A percentile compares a stretch with the other conserved stretches of the same genome.
Conservation (phyloP, 192 early-diverging fungal species). For the Allomyces macrogynus region DNA sequence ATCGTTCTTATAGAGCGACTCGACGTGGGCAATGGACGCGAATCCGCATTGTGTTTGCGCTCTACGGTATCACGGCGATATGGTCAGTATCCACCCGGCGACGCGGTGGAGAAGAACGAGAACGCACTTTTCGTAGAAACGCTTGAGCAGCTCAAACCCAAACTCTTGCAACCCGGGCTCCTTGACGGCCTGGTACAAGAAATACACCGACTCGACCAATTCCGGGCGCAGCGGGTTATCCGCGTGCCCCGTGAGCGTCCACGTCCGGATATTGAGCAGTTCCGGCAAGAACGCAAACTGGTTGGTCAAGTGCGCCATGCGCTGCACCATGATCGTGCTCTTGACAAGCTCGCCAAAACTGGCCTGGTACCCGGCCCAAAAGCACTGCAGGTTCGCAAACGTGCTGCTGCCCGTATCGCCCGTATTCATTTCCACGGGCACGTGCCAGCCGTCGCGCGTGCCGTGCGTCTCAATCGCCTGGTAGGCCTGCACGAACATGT, state of each 20-base stretch:
- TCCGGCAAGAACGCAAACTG: not conserved
- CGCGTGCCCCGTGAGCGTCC: not conserved
- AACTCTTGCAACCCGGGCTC: constrained; percentile 8
- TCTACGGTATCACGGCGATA: not conserved
- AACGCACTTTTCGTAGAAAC: not conserved
- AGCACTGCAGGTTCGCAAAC: constrained; percentile 9
- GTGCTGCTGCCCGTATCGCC: not conserved
- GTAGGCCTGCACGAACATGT: constrained; percentile 1
- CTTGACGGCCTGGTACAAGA: constrained; percentile 10
- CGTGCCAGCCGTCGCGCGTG: constrained; percentile 4
- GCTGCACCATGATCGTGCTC: constrained; percentile 5
- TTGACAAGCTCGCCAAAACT: constrained; percentile 9
- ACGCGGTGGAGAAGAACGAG: not conserved
- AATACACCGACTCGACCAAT: constrained; percentile 6
- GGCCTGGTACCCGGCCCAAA: constrained; percentile 13
- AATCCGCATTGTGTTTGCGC: constrained; percentile 10
- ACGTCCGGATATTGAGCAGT: not conserved
- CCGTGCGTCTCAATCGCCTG: not conserved
- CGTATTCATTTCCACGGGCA: constrained; percentile 8
- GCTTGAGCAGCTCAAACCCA: constrained; percentile 5
- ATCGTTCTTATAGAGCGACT: constrained; percentile 6
- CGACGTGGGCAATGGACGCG: constrained; percentile 11
- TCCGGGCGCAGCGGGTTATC: constrained; percentile 5
- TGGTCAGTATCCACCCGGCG: not conserved
- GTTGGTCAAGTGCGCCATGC: not conserved